Evolutionary conservation across 306 rosid genomes (phyloP).

Genomic region (Castanopsis chinensis): DNA sequence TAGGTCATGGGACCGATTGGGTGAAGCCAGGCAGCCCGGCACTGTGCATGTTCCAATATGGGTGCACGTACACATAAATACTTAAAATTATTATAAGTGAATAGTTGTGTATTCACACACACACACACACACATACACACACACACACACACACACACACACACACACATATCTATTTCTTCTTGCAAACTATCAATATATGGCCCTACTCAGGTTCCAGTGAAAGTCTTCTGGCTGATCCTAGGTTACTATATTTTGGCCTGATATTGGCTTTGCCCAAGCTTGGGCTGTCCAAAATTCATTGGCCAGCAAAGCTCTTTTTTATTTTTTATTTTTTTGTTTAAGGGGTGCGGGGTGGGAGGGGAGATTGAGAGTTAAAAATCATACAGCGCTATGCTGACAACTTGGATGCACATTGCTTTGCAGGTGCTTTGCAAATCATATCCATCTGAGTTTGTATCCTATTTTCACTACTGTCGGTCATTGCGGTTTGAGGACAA

Average conservation of each 20-base stretch:
- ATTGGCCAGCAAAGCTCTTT: too few species aligned
- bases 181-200: background rate
- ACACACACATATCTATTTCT: background rate
- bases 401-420: slow-evolving; percentile 31
- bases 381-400: slow-evolving; percentile 25
- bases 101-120: background rate
- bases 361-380: slow-evolving; percentile 7
- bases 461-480: slow-evolving; percentile 96
- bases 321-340: too few species aligned
- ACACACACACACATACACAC: too few species aligned
- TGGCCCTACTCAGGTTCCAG: background rate
- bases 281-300: too few species aligned
- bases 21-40: background rate
- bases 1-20: slow-evolving; percentile 8
- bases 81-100: background rate
- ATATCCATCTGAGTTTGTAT: slow-evolving; percentile 87
- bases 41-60: background rate
- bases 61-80: background rate
- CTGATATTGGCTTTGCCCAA: background rate
- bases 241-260: background rate
- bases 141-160: too few species aligned
- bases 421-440: slow-evolving; percentile 90
- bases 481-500: slow-evolving; percentile 97
- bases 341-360: too few species aligned
- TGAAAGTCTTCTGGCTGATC: background rate